Percentiles rank a stretch among this genome's conserved stretches.
Conservation (phyloP, 2,329 filamentous ascomycete species). For the Aaosphaeria arxii region DNA sequence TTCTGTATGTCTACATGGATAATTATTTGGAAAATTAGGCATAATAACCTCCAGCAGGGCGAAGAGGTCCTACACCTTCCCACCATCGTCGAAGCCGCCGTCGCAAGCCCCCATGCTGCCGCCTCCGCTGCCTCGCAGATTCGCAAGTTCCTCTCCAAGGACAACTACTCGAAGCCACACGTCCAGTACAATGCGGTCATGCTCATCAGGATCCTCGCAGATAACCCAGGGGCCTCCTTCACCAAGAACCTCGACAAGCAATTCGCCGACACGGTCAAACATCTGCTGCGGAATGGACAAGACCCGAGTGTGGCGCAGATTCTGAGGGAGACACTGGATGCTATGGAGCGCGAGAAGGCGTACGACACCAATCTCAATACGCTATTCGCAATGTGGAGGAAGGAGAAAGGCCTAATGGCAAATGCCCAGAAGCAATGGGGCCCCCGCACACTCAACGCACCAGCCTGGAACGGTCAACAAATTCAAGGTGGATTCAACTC, state of each 20-base stretch:
- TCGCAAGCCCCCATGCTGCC: conserved; percentile 84
- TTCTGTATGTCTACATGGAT: conserved; percentile 23
- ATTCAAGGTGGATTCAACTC: neutral
- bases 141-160: conserved; percentile 75
- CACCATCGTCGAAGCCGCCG: conserved; percentile 89
- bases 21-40: neutral
- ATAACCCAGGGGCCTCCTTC: conserved; percentile 88
- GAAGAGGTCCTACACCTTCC: conserved; percentile 92
- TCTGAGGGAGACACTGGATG: conserved; percentile 79
- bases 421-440: conserved; percentile 30
- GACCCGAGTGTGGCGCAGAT: conserved; percentile 82
- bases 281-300: conserved; percentile 66
- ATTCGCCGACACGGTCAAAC: conserved; percentile 74
- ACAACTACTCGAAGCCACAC: conserved; percentile 62
- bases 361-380: conserved; percentile 70
- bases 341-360: conserved; percentile 68
- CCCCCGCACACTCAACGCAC: conserved; percentile 44
- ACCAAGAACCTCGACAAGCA: conserved; percentile 86
- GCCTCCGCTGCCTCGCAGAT: conserved; percentile 77
- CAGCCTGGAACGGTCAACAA: conserved; percentile 34
- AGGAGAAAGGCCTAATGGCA: conserved; percentile 63
- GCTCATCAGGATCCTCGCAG: conserved; percentile 85
- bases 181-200: conserved; percentile 96
- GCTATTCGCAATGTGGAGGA: conserved; percentile 84
- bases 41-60: conserved; percentile 50